Percentiles rank a stretch among this genome's conserved stretches.
Evolutionary conservation across 2,329 filamentous ascomycete species (phyloP).

Genomic region (Balansia obtecta): DNA sequence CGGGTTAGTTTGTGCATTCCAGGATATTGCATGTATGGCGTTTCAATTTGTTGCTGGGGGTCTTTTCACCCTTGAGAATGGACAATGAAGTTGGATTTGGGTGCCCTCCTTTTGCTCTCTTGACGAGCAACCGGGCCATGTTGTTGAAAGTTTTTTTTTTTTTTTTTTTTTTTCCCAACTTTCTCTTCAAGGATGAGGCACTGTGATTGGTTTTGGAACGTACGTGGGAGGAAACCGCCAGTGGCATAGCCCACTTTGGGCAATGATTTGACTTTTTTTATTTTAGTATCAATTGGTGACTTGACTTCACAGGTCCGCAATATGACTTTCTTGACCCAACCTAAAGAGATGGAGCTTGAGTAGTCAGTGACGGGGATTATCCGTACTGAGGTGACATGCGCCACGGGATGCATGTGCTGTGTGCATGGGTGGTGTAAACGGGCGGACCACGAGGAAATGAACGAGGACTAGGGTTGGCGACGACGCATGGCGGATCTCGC

Average conservation of each 20-base stretch:
- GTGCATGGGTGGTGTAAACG: neutral
- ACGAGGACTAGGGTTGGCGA: neutral
- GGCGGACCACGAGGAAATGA: neutral
- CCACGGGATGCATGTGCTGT: neutral
- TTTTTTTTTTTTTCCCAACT: too few species aligned
- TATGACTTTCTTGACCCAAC: neutral
- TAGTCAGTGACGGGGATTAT: neutral
- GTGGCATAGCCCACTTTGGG: constrained; percentile 6
- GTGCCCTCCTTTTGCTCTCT: neutral
- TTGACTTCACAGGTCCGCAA: neutral
- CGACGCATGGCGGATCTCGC: neutral
- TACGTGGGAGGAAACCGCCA: constrained; percentile 1
- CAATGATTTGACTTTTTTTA: neutral
- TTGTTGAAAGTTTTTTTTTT: neutral
- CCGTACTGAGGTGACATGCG: neutral
- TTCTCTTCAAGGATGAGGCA: neutral
- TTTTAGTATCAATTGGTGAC: neutral
- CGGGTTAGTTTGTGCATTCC: constrained; percentile 2
- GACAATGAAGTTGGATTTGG: neutral
- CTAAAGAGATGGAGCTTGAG: too few species aligned
- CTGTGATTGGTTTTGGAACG: neutral
- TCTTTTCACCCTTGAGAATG: neutral
- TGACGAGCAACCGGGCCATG: neutral
- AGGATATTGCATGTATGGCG: constrained; percentile 7
- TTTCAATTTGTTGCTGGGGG: constrained; percentile 1